phyloP scores from a whole-genome alignment of 2,329 filamentous ascomycete genomes.

The Talaromyces sp. region DNA sequence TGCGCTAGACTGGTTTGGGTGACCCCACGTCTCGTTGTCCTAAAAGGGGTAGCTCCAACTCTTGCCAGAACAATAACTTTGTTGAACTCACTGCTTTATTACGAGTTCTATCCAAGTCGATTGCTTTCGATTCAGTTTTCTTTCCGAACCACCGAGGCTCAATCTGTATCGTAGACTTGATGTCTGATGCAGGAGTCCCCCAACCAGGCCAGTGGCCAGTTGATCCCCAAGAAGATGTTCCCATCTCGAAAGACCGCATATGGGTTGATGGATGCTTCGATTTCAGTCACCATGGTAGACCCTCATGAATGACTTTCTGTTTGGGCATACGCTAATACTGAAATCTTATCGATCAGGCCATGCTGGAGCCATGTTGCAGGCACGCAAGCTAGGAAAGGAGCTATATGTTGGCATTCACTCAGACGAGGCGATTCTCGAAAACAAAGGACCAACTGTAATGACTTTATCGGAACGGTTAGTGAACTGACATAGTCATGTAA shows the following conservation, averaged over 20 bases:
- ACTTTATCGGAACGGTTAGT: constrained; percentile 74
- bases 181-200: constrained; percentile 42
- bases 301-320: background rate
- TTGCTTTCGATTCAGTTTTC: background rate
- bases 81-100: background rate
- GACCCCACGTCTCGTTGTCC: constrained; percentile 13
- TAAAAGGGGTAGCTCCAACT: constrained; percentile 8
- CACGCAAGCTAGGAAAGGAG: constrained; percentile 82
- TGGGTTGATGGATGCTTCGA: constrained; percentile 99
- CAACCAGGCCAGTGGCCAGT: constrained; percentile 59
- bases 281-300: constrained; percentile 88
- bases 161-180: background rate
- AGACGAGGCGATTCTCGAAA: constrained; percentile 89
- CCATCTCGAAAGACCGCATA: constrained; percentile 66
- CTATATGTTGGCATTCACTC: constrained; percentile 92
- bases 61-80: background rate
- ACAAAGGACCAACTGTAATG: constrained; percentile 99
- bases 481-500: background rate
- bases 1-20: background rate
- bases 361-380: constrained; percentile 94
- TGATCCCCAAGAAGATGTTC: constrained; percentile 58
- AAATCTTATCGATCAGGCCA: constrained; percentile 59
- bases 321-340: constrained; percentile 10
- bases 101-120: background rate
- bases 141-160: background rate